Conservation (phyloP, 176 grass and related monocot species). For the Bolboschoenus planiculmis region DNA sequence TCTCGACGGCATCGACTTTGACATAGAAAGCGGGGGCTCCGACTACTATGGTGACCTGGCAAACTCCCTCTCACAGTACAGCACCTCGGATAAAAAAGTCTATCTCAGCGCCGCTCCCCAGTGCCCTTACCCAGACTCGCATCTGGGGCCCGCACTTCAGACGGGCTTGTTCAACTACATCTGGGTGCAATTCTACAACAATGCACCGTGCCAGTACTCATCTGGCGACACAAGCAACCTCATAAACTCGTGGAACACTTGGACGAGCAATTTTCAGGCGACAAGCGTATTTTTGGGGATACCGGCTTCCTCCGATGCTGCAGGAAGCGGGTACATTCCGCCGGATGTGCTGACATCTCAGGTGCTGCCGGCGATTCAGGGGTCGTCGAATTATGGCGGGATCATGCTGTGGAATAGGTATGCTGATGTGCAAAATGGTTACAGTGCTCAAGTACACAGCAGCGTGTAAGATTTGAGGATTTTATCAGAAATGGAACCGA, state of each 20-base stretch:
- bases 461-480: slow-evolving; percentile 32
- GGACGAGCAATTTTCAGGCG: slow-evolving; percentile 44
- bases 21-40: slow-evolving; percentile 51
- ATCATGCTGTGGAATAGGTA: slow-evolving; percentile 73
- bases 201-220: slow-evolving; percentile 38
- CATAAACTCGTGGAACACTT: slow-evolving; percentile 51
- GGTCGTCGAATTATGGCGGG: slow-evolving; percentile 50
- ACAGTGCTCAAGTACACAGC: slow-evolving; percentile 36
- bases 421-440: slow-evolving; percentile 42
- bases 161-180: slow-evolving; percentile 55
- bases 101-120: slow-evolving; percentile 64
- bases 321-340: slow-evolving; percentile 41
- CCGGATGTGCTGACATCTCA: slow-evolving; percentile 32
- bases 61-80: slow-evolving; percentile 40
- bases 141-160: slow-evolving; percentile 31
- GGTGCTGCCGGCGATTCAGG: slow-evolving; percentile 53
- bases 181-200: slow-evolving; percentile 90
- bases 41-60: slow-evolving; percentile 51
- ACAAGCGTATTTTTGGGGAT: slow-evolving; percentile 47
- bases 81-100: slow-evolving; percentile 31
- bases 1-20: slow-evolving; percentile 70
- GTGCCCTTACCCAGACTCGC: slow-evolving; percentile 61
- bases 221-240: slow-evolving; percentile 22
- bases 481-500: neutral
- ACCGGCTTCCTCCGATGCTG: slow-evolving; percentile 36